phyloP scores from a whole-genome alignment of 2,329 filamentous ascomycete genomes.

The Corniculantispora saksenae region DNA sequence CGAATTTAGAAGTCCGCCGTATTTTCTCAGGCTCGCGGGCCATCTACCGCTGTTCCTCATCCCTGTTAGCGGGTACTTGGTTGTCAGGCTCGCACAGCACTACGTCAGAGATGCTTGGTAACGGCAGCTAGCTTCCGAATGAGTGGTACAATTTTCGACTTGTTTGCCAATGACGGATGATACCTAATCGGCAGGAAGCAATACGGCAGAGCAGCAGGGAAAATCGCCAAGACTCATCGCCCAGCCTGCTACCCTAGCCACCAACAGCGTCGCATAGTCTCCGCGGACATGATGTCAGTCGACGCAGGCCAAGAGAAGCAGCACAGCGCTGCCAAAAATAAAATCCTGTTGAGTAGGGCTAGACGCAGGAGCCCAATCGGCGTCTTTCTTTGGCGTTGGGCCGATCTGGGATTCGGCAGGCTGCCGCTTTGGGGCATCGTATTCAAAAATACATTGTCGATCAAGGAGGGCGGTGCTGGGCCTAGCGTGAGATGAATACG shows the following conservation, averaged over 20 bases:
- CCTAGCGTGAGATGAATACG: neutral
- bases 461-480: neutral
- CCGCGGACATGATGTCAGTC: neutral
- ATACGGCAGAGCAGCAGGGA: neutral
- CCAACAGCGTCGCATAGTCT: neutral
- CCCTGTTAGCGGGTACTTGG: neutral
- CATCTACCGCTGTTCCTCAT: neutral
- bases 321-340: neutral
- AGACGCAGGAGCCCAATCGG: neutral
- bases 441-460: neutral
- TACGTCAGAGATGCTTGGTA: neutral
- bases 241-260: neutral
- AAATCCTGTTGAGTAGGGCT: neutral
- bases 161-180: neutral
- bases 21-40: neutral
- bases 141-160: neutral
- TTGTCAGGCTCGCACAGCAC: neutral
- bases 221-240: neutral
- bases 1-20: neutral
- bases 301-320: neutral
- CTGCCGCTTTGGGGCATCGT: neutral
- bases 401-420: neutral
- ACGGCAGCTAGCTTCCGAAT: neutral
- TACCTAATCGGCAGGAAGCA: neutral
- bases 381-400: neutral